phyloP scores from a whole-genome alignment of 371 early-diverging fungal species.

The Haplosporangium sp. region DNA sequence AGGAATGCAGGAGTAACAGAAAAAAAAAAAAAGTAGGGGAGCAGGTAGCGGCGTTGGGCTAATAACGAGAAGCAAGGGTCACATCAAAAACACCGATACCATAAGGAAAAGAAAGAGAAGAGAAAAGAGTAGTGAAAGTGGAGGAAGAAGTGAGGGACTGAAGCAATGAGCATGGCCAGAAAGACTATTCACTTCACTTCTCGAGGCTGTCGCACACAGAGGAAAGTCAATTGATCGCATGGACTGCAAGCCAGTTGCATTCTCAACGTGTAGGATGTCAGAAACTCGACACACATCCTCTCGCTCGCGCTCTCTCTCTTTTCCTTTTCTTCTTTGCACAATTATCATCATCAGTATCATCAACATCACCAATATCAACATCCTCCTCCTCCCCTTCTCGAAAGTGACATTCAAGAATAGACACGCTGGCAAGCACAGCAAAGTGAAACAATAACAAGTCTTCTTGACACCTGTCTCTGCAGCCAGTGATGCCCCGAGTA shows the following conservation, averaged over 20 bases:
- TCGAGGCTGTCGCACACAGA: background rate
- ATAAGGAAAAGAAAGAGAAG: too few species aligned
- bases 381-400: conserved; percentile 2
- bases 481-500: conserved; percentile 37
- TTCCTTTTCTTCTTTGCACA: background rate
- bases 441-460: too few species aligned
- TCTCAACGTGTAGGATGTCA: background rate
- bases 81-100: too few species aligned
- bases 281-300: background rate
- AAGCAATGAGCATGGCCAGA: background rate
- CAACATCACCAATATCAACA: conserved; percentile 5
- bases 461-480: background rate
- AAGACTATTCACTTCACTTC: background rate
- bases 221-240: conserved; percentile 19
- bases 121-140: too few species aligned
- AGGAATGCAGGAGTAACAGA: background rate
- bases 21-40: background rate
- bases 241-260: conserved; percentile 5
- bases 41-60: too few species aligned
- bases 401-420: background rate
- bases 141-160: background rate
- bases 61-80: too few species aligned
- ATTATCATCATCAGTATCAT: conserved; percentile 10
- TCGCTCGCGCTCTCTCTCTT: background rate
- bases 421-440: too few species aligned